These are phyloP conservation scores for Diversispora eburnea DNA, from an alignment of 192 early-diverging fungal species.

Conservation along the genomic window DNA sequence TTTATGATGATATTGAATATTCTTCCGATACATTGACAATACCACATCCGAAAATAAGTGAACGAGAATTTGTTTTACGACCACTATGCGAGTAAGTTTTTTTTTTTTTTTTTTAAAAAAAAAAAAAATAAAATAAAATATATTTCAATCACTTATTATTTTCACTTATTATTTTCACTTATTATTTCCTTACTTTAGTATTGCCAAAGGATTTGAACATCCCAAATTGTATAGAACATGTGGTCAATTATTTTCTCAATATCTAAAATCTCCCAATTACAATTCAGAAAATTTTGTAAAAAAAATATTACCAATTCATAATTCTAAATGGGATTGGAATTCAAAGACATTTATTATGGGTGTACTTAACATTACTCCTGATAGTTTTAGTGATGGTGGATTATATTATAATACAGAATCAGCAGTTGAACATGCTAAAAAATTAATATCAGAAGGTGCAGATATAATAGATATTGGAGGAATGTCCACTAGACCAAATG, in stretches of 20 bases:
- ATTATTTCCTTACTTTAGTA: slow-evolving; percentile 44
- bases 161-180: background rate
- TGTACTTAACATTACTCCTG: slow-evolving; percentile 95
- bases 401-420: slow-evolving; percentile 54
- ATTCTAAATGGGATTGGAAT: slow-evolving; percentile 57
- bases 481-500: slow-evolving; percentile 85
- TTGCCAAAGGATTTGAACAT: slow-evolving; percentile 85
- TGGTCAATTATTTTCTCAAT: slow-evolving; percentile 62
- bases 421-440: slow-evolving; percentile 64
- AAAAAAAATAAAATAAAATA: background rate
- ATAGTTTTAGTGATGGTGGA: slow-evolving; percentile 96
- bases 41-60: slow-evolving; percentile 83
- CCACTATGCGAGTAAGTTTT: slow-evolving; percentile 85
- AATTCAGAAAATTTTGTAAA: slow-evolving; percentile 39
- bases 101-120: no score
- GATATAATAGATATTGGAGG: slow-evolving; percentile 97
- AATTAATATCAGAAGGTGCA: slow-evolving; percentile 72
- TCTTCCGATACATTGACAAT: slow-evolving; percentile 67
- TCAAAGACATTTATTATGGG: slow-evolving; percentile 87
- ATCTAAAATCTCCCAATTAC: slow-evolving; percentile 45
- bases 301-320: slow-evolving; percentile 49
- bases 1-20: slow-evolving; percentile 76
- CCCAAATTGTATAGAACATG: slow-evolving; percentile 79
- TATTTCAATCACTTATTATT: background rate
- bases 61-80: slow-evolving; percentile 92